Evolutionary conservation across 305 asterid species (phyloP), one percentile per base, ranked within the genome.

Genomic region (Fraxinus paxiana): DNA sequence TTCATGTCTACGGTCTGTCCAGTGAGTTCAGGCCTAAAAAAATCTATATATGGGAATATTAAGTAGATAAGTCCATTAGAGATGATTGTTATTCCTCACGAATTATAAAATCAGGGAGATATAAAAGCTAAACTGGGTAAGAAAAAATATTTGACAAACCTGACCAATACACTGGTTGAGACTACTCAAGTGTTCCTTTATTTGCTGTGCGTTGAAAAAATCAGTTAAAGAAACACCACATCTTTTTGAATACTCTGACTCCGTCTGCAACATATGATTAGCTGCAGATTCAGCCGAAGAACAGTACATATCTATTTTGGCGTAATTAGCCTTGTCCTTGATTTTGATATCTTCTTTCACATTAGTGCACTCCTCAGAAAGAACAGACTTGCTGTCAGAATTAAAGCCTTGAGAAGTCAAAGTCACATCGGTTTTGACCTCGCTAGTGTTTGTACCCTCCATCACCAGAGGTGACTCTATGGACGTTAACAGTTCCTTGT

Each of bases 211-310:
- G 28, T 87, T 79, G 88, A 93, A 91, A 81, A 85, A 88, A 88
- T 93, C 97, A 54, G 80, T 82, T 84, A 90, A 82, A 54, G 97
- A 88, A 82, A 91, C 91, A 59, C 91, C 87, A 26, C 84, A 79
- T 63, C 75, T 87, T 83, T 83, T 84, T 71, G 82, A 59, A 73
- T 84, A 87, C 61, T 87, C 87, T 59, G 63, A 82, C 78, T 77
- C 75, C 34, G 78, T 75, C 85, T 69, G 73, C 30, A 70, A 43
- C 43, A 72, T 83, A 83, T 67, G 31, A 83, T 81, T 78, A 77
- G 77, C 74, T 72, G 80, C 77, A 73, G 79, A 65, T 48, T 81
- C 84, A 72, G 72, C 48, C 8, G 80, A 77, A 65, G 33, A 77
- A 81, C 79, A 82, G 35, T 78, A 77, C 54, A 74, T 83, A 80